These are phyloP conservation scores for Lactarius indigo DNA, from an alignment of 768 basidiomycete species.

Conservation along the genomic window DNA sequence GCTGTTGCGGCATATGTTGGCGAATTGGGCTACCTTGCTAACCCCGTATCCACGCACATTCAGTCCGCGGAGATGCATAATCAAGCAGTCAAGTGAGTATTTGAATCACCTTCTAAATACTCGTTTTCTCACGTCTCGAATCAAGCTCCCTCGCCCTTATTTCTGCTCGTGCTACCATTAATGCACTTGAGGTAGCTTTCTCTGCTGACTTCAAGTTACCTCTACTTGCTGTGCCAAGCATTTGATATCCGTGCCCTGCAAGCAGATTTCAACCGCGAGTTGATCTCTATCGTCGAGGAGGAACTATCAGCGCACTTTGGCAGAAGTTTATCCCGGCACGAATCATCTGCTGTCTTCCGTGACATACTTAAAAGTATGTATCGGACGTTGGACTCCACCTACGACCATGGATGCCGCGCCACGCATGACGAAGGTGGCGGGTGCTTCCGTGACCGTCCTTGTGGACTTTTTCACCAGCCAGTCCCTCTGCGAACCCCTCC, in stretches of 20 bases:
- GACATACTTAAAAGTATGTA: constrained; percentile 44
- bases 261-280: constrained; percentile 52
- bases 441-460: constrained; percentile 55
- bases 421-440: constrained; percentile 70
- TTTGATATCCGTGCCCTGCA: constrained; percentile 79
- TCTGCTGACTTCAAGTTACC: constrained; percentile 67
- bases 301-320: constrained; percentile 49
- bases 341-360: constrained; percentile 32
- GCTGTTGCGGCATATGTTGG: constrained; percentile 76
- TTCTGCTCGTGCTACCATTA: constrained; percentile 75
- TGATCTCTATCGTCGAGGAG: constrained; percentile 46
- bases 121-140: constrained; percentile 22
- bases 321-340: constrained; percentile 36
- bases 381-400: constrained; percentile 57
- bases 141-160: constrained; percentile 77
- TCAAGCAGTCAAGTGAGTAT: constrained; percentile 79
- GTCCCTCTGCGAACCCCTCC: constrained; percentile 19
- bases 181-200: constrained; percentile 76
- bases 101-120: neutral
- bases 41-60: constrained; percentile 79
- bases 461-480: constrained; percentile 52
- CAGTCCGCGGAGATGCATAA: constrained; percentile 93
- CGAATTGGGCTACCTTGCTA: constrained; percentile 79
- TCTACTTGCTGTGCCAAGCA: constrained; percentile 81
- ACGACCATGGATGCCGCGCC: constrained; percentile 66